Evolutionary conservation across 345 rosid species (phyloP).

Genomic region (Hypericum androsaemum): DNA sequence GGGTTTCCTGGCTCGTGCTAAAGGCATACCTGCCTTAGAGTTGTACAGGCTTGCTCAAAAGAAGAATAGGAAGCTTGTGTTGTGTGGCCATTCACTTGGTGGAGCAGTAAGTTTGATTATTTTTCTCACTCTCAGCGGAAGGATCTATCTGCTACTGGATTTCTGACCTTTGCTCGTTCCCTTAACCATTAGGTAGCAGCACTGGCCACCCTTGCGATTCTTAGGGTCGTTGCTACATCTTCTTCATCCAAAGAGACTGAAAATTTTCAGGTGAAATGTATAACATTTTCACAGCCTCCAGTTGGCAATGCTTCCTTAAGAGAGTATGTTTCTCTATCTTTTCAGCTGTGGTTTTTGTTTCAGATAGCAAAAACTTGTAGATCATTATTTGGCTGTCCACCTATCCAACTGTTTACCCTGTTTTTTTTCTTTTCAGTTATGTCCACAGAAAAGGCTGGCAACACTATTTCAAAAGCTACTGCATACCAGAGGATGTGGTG

Average conservation of each 20-base stretch:
- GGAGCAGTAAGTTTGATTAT: slow-evolving; percentile 69
- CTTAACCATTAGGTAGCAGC: slow-evolving; percentile 62
- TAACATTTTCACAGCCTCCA: slow-evolving; percentile 94
- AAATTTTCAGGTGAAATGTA: slow-evolving; percentile 71
- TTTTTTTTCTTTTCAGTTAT: slow-evolving; percentile 36
- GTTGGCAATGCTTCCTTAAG: slow-evolving; percentile 94
- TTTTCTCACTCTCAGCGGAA: slow-evolving; percentile 9
- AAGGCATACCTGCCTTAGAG: slow-evolving; percentile 97
- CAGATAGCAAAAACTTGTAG: neutral
- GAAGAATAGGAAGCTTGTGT: slow-evolving; percentile 81
- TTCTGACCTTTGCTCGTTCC: slow-evolving; percentile 6
- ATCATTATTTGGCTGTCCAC: neutral
- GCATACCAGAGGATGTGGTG: slow-evolving; percentile 95
- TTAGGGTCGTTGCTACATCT: slow-evolving; percentile 79
- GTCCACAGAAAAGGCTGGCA: slow-evolving; percentile 92
- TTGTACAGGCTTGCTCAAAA: slow-evolving; percentile 90
- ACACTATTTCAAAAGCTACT: slow-evolving; percentile 82
- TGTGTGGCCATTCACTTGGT: slow-evolving; percentile 98
- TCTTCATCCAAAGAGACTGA: slow-evolving; percentile 57
- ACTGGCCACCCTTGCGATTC: slow-evolving; percentile 90
- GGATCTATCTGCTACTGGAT: slow-evolving; percentile 2
- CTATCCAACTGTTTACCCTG: slow-evolving; percentile 7
- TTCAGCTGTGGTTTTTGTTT: neutral
- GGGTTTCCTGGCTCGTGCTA: slow-evolving; percentile 98
- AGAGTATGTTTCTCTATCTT: slow-evolving; percentile 48